phyloP scores from a whole-genome alignment of 2,329 filamentous ascomycete genomes.

The Nothopassalora personata region DNA sequence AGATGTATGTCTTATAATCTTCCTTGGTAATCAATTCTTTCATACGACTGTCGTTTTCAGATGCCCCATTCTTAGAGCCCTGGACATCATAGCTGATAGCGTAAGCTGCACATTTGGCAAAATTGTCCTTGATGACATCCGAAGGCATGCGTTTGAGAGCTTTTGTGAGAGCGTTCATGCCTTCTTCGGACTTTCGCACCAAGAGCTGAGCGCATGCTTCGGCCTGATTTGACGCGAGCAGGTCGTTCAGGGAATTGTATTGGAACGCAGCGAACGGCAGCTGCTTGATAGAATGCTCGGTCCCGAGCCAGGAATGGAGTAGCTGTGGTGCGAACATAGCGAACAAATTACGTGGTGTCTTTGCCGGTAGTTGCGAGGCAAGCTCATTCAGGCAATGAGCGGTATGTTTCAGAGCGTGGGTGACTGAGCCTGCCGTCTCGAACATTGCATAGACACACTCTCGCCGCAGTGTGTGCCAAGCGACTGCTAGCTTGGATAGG shows the following conservation, averaged over 20 bases:
- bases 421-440: slow-evolving; percentile 73
- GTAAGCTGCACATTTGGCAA: slow-evolving; percentile 77
- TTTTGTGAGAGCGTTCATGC: slow-evolving; percentile 55
- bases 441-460: slow-evolving; percentile 91
- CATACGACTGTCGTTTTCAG: slow-evolving; percentile 51
- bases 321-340: slow-evolving; percentile 80
- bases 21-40: slow-evolving; percentile 62
- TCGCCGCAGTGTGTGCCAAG: slow-evolving; percentile 80
- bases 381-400: slow-evolving; percentile 64
- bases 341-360: slow-evolving; percentile 67
- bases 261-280: slow-evolving; percentile 85
- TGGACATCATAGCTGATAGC: slow-evolving; percentile 70
- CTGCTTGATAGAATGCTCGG: slow-evolving; percentile 52
- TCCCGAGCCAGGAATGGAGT: slow-evolving; percentile 81
- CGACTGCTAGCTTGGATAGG: slow-evolving; percentile 69
- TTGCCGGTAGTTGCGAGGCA: slow-evolving; percentile 59
- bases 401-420: slow-evolving; percentile 62
- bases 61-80: neutral
- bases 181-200: slow-evolving; percentile 69
- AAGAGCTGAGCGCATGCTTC: slow-evolving; percentile 76
- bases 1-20: slow-evolving; percentile 57
- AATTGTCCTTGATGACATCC: slow-evolving; percentile 61
- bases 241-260: slow-evolving; percentile 62
- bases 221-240: slow-evolving; percentile 65
- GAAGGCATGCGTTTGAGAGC: slow-evolving; percentile 51